A percentile compares a stretch with the other conserved stretches of the same genome.
phyloP scores from a whole-genome alignment of 192 early-diverging fungal species.

The Spizellomyces sp. region DNA sequence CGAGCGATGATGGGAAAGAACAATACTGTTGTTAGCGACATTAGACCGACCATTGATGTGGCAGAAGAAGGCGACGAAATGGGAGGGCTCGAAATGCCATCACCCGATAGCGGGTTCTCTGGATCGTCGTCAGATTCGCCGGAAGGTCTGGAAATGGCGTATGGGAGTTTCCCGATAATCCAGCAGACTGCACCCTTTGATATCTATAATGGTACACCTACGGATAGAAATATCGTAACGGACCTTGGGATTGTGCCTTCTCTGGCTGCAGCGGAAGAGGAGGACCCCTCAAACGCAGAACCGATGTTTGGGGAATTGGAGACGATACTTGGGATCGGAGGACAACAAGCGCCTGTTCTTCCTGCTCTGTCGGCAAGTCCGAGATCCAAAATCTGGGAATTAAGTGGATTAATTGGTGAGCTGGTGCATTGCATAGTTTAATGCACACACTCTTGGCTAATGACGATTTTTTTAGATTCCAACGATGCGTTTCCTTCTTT shows the following conservation, averaged over 20 bases:
- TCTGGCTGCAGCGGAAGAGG: too few relatives aligned
- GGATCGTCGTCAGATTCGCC: background rate
- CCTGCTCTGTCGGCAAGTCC: background rate
- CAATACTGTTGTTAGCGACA: background rate
- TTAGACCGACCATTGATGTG: background rate
- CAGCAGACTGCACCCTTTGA: too few relatives aligned
- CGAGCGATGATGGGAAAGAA: background rate
- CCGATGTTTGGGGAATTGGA: background rate
- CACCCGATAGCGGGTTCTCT: background rate
- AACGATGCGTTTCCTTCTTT: background rate
- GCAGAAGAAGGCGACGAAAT: background rate
- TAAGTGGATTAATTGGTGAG: background rate
- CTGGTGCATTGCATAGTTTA: background rate
- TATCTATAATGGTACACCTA: too few relatives aligned
- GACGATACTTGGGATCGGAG: background rate
- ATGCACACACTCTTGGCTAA: too few relatives aligned
- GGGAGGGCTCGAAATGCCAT: background rate
- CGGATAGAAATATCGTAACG: too few relatives aligned
- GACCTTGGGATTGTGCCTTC: too few relatives aligned
- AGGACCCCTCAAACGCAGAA: too few relatives aligned
- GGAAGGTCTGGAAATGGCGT: background rate
- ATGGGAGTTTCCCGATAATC: too few relatives aligned
- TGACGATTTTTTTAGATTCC: background rate
- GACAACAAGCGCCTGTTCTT: too few relatives aligned
- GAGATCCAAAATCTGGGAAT: background rate